Conservation (phyloP, 305 asterid species). For the Fraxinus dipetala region DNA sequence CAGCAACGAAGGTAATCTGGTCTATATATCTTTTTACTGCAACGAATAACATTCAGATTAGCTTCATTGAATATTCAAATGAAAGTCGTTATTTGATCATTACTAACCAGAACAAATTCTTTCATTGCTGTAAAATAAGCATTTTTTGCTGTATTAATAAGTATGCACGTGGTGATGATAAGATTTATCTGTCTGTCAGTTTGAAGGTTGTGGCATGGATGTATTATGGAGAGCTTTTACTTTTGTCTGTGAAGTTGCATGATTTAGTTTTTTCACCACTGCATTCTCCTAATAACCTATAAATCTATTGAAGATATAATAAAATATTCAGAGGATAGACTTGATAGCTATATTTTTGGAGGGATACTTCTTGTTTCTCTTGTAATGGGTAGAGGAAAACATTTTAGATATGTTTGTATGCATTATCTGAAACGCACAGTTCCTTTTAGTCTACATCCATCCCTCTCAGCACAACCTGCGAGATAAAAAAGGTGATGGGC, state of each 20-base stretch:
- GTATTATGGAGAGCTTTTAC: background rate
- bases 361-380: background rate
- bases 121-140: slow-evolving; percentile 11
- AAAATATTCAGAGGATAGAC: background rate
- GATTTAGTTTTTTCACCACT: background rate
- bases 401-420: background rate
- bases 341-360: background rate
- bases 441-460: background rate
- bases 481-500: background rate
- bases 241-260: background rate
- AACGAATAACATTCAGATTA: background rate
- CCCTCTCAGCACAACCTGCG: background rate
- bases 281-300: background rate
- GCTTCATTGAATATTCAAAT: slow-evolving; percentile 11
- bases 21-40: background rate
- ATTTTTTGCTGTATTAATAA: background rate
- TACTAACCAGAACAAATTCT: slow-evolving; percentile 1
- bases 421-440: background rate
- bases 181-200: slow-evolving; percentile 1
- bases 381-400: background rate
- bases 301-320: background rate
- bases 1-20: slow-evolving; percentile 54
- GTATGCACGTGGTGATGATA: background rate
- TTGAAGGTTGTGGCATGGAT: background rate
- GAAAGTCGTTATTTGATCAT: background rate